phyloP scores from a whole-genome alignment of 2,329 filamentous ascomycete species.

The Xylariaceae sp. region DNA sequence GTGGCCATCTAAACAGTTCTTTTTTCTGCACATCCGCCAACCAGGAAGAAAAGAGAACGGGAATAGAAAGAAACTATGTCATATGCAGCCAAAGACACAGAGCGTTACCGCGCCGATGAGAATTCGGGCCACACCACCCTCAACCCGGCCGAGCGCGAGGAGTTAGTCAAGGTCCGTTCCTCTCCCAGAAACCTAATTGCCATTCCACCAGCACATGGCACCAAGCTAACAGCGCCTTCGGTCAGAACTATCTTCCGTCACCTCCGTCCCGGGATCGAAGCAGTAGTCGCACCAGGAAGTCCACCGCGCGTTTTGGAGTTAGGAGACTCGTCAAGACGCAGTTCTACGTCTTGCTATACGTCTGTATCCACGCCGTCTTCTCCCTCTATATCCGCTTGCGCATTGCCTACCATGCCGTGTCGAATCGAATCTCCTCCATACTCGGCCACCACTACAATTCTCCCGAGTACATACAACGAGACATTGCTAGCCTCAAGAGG shows the following conservation, averaged over 20 bases:
- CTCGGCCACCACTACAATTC: slow-evolving; percentile 95
- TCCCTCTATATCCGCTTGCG: slow-evolving; percentile 83
- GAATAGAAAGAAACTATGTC: slow-evolving; percentile 32
- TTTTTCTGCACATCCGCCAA: no score
- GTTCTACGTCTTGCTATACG: slow-evolving; percentile 66
- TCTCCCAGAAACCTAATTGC: background rate
- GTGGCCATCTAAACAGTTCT: slow-evolving; percentile 2
- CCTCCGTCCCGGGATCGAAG: slow-evolving; percentile 26
- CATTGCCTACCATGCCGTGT: slow-evolving; percentile 73
- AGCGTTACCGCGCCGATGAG: slow-evolving; percentile 46
- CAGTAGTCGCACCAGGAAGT: slow-evolving; percentile 30
- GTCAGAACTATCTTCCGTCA: slow-evolving; percentile 29
- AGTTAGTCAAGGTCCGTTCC: slow-evolving; percentile 42
- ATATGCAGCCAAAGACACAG: slow-evolving; percentile 35
- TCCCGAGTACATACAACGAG: slow-evolving; percentile 85
- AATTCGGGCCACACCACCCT: slow-evolving; percentile 41
- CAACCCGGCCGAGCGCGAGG: slow-evolving; percentile 42
- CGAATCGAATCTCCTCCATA: slow-evolving; percentile 75
- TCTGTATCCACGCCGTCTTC: slow-evolving; percentile 75
- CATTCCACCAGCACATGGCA: background rate
- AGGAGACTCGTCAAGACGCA: slow-evolving; percentile 61
- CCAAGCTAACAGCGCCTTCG: slow-evolving; percentile 7
- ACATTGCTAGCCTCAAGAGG: slow-evolving; percentile 71
- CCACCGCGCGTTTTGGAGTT: slow-evolving; percentile 50
- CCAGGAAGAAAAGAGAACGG: background rate